Evolutionary conservation across 306 rosid genomes (phyloP).

Genomic region (Malus domestica): ASM211411v1 NC_041798.1:39361001-39361500

Average conservation of each 20-base stretch:
- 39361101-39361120: background rate
- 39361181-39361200: background rate
- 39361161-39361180: background rate
- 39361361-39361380: background rate
- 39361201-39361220: background rate
- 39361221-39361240: background rate
- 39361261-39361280: background rate
- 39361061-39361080: no score
- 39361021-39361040: background rate
- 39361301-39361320: background rate
- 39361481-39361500: slow-evolving; percentile 34
- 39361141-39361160: background rate
- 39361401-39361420: background rate
- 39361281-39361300: background rate
- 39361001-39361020: background rate
- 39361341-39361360: background rate
- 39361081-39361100: no score
- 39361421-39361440: slow-evolving; percentile 3
- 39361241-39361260: background rate
- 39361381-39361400: background rate
- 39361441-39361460: slow-evolving; percentile 36
- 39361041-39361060: no score
- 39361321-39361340: background rate
- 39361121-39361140: background rate
- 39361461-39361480: slow-evolving; percentile 26